phyloP scores from a whole-genome alignment of 176 grass and related monocot genomes.

The Oryza officinalis region DNA sequence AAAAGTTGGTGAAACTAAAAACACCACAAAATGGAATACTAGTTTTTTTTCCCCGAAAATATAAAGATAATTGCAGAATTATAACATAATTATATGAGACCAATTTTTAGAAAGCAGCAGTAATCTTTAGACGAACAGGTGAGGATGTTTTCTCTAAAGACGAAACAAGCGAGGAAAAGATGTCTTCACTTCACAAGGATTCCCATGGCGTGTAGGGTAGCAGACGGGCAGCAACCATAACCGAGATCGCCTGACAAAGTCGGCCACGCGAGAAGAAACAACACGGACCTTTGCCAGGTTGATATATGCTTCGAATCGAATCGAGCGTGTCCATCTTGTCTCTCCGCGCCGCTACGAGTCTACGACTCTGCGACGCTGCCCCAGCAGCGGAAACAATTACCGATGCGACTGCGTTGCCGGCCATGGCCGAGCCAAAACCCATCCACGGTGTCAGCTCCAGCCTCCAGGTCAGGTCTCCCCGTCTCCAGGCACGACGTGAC shows the following conservation, averaged over 20 bases:
- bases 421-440: constrained; percentile 9
- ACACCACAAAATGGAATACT: too few species aligned
- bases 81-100: too few species aligned
- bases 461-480: constrained; percentile 37
- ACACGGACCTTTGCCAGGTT: constrained; percentile 24
- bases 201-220: not conserved
- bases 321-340: not conserved
- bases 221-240: too few species aligned
- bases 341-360: not conserved
- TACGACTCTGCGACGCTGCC: not conserved
- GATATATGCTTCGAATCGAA: constrained; percentile 1
- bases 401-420: constrained; percentile 25
- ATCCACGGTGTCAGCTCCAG: constrained; percentile 25
- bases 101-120: too few species aligned
- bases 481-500: too few species aligned
- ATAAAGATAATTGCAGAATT: too few species aligned
- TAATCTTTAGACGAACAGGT: too few species aligned
- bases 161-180: too few species aligned
- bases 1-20: too few species aligned
- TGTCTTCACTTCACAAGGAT: not conserved
- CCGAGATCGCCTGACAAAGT: not conserved
- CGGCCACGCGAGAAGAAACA: not conserved
- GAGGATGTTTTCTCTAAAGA: too few species aligned
- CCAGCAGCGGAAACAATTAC: constrained; percentile 32
- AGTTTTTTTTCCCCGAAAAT: too few species aligned